A percentile compares a stretch with the other conserved stretches of the same genome.
These are phyloP conservation scores for Rhizopogon rudus DNA, from an alignment of 768 basidiomycete genomes.

Conservation along the genomic window DNA sequence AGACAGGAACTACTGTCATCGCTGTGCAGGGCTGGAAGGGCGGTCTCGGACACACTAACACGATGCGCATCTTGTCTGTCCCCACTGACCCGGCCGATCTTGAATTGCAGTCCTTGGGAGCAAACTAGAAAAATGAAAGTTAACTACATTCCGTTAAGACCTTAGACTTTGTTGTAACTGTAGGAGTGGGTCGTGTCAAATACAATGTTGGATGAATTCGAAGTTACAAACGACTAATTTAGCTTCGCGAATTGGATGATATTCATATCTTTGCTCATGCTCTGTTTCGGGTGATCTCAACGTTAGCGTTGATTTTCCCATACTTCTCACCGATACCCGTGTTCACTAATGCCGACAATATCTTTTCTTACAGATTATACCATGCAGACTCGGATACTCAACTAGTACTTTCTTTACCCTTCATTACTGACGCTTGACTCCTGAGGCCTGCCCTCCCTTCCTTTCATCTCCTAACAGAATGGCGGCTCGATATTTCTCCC, in stretches of 20 bases:
- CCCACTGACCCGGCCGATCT: constrained; percentile 80
- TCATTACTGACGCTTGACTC: not conserved
- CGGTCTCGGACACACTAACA: constrained; percentile 94
- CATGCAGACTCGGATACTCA: not conserved
- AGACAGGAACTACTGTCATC: constrained; percentile 82
- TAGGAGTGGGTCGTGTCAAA: not conserved
- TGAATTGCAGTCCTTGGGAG: constrained; percentile 59
- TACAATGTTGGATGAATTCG: not conserved
- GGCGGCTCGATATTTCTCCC: constrained; percentile 3
- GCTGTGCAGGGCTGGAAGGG: constrained; percentile 99
- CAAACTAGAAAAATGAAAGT: constrained; percentile 6
- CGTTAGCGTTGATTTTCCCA: not conserved
- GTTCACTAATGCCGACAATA: not conserved
- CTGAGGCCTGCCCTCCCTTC: constrained; percentile 1
- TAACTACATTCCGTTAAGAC: not conserved
- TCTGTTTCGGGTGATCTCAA: too few species aligned
- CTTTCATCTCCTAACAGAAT: not conserved
- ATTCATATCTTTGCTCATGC: not conserved
- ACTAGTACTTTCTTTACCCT: not conserved
- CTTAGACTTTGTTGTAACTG: not conserved
- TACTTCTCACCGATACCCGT: not conserved
- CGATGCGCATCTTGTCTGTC: constrained; percentile 76
- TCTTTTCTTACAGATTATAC: constrained; percentile 2
- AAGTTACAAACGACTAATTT: not conserved
- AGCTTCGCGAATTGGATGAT: too few species aligned